Conservation (phyloP, 2,329 filamentous ascomycete species). For the Calonectria montana region DNA sequence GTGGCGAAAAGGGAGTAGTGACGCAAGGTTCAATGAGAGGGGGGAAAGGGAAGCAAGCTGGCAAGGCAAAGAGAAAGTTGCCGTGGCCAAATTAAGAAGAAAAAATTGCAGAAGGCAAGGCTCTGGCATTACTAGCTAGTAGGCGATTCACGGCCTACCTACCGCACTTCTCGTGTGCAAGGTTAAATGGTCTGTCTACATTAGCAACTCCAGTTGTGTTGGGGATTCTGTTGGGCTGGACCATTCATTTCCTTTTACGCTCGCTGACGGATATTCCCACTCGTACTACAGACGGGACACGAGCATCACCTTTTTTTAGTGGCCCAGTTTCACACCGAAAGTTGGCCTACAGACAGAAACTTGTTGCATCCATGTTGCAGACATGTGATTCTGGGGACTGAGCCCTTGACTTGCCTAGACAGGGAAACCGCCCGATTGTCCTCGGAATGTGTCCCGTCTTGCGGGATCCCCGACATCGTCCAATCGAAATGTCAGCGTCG, state of each 20-base stretch:
- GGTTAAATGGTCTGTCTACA: slow-evolving; percentile 14
- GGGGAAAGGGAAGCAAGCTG: neutral
- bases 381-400: slow-evolving; percentile 21
- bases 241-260: slow-evolving; percentile 9
- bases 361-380: neutral
- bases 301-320: slow-evolving; percentile 6
- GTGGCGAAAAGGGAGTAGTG: neutral
- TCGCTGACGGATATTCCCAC: slow-evolving; percentile 2
- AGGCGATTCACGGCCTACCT: neutral
- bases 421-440: slow-evolving; percentile 5
- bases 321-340: slow-evolving; percentile 22
- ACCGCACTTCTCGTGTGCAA: neutral
- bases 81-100: neutral
- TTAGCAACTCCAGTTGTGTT: slow-evolving; percentile 24
- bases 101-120: neutral
- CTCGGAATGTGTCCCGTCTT: slow-evolving; percentile 4
- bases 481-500: neutral
- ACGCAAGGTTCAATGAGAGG: neutral
- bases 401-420: slow-evolving; percentile 3
- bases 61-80: neutral
- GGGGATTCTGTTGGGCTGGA: slow-evolving; percentile 30
- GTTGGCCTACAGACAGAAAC: neutral
- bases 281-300: neutral
- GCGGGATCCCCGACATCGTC: neutral
- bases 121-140: neutral